Evolutionary conservation across 2,329 filamentous ascomycete species (phyloP).

Genomic region (Aquanectria penicillioides): DNA sequence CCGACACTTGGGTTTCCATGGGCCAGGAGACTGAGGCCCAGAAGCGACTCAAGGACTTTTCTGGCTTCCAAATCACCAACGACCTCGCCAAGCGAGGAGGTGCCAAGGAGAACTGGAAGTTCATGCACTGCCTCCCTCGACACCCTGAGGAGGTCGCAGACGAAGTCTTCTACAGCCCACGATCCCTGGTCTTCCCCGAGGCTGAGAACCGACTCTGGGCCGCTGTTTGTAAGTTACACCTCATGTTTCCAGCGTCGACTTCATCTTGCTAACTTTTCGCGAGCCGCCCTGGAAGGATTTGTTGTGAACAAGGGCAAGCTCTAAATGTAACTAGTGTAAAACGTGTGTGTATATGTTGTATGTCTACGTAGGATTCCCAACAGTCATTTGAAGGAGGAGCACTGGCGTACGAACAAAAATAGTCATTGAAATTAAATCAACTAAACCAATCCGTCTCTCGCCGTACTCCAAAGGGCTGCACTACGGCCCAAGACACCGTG

Average conservation of each 20-base stretch:
- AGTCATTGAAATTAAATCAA: constrained; percentile 41
- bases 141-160: constrained; percentile 94
- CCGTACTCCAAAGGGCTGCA: constrained; percentile 39
- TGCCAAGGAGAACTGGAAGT: constrained; percentile 91
- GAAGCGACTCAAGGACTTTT: constrained; percentile 82
- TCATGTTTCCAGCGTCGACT: not conserved
- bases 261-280: constrained; percentile 26
- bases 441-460: constrained; percentile 41
- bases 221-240: constrained; percentile 71
- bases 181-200: constrained; percentile 91
- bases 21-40: constrained; percentile 89
- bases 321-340: constrained; percentile 17
- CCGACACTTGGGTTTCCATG: constrained; percentile 99
- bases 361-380: constrained; percentile 25
- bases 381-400: constrained; percentile 28
- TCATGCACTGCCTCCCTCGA: constrained; percentile 97
- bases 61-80: constrained; percentile 90
- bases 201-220: constrained; percentile 96
- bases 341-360: constrained; percentile 18
- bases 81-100: constrained; percentile 85
- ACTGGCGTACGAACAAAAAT: constrained; percentile 41
- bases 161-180: constrained; percentile 89
- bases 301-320: constrained; percentile 95
- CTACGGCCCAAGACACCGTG: constrained; percentile 23
- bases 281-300: constrained; percentile 84